Conservation (phyloP, 441 rosid species). For the Populus hybrid region DNA sequence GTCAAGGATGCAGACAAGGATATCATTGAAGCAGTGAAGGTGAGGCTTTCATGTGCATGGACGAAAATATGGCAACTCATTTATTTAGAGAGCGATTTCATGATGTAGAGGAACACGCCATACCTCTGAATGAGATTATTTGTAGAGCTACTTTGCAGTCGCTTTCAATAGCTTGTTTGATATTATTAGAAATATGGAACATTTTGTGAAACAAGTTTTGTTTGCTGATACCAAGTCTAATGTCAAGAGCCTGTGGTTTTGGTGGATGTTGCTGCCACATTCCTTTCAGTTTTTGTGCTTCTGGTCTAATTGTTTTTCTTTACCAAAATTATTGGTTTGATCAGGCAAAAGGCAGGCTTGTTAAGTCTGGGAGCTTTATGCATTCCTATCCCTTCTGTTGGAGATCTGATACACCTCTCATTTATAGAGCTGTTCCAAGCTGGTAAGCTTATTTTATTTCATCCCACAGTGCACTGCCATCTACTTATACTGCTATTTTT, state of each 20-base stretch:
- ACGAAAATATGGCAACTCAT: neutral
- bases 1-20: slow-evolving; percentile 97
- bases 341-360: slow-evolving; percentile 95
- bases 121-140: neutral
- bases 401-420: slow-evolving; percentile 99
- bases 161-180: neutral
- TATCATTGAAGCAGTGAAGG: slow-evolving; percentile 89
- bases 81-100: neutral
- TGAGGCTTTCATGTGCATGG: slow-evolving; percentile 22
- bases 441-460: slow-evolving; percentile 49
- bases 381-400: slow-evolving; percentile 95
- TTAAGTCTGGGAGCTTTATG: slow-evolving; percentile 74
- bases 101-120: neutral
- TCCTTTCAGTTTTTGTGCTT: slow-evolving; percentile 4
- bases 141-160: neutral
- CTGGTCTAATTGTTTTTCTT: slow-evolving; percentile 1
- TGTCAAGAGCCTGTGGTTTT: neutral
- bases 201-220: too few species aligned
- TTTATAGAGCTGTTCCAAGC: slow-evolving; percentile 97
- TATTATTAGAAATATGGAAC: neutral
- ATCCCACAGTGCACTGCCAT: slow-evolving; percentile 2
- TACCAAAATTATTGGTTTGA: slow-evolving; percentile 15
- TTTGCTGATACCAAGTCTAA: neutral
- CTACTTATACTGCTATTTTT: neutral
- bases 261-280: neutral